Base-by-base conservation (phyloP, 2,329 filamentous ascomycete species). In the Fusarium coicis region DNA sequence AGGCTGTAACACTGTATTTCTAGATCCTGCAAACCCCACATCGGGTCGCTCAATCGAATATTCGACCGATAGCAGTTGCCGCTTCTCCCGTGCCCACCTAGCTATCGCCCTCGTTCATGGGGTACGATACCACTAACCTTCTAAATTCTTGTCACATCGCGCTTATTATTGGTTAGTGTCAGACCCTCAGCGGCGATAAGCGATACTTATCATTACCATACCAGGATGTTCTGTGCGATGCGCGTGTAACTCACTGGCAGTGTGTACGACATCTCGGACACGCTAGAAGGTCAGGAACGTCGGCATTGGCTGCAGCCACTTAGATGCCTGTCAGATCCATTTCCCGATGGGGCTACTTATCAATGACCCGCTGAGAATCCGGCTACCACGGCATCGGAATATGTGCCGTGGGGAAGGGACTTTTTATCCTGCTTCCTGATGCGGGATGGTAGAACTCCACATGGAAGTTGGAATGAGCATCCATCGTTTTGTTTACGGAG, bases 381-480 rank as follows among this genome's bases (percentile, higher is more conserved):
- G 60, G 60, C 60, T 59, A 63, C 60, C 53, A 63, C 60, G 60
- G 60, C 60, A 63, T 58, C 53, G 60, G 53, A 63, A 59, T n/a
- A 62, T 12, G 59, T 63, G 53, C 53, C 53, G 53, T 63, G 32
- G 28, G 23, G 53, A 58, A 59, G 53, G 53, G 42, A 63, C 60
- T 53, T 63, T 63, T 59, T 63, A 40, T 23, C 40, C 40, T 47
- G 53, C 42, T 63, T 63, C 60, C 53, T n/a, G 42, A 63, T 63
- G 21, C 23, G 50, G 50, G 7, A 39, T 53, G 50, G 34, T 39
- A 1, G 0, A 8, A 39, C 34, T 53, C 34, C 34, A 53, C 19
- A 5, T n/a, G 15, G 7, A 7, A 18, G 50, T 14, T 53, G 19
- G 16, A 21, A 28, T 19, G 6, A 28, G 18, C 12, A 28, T 53